Evolutionary conservation across 257 asterid genomes (phyloP), one percentile per base, ranked within the genome.

Genomic region (Plectranthus barbatus): DNA sequence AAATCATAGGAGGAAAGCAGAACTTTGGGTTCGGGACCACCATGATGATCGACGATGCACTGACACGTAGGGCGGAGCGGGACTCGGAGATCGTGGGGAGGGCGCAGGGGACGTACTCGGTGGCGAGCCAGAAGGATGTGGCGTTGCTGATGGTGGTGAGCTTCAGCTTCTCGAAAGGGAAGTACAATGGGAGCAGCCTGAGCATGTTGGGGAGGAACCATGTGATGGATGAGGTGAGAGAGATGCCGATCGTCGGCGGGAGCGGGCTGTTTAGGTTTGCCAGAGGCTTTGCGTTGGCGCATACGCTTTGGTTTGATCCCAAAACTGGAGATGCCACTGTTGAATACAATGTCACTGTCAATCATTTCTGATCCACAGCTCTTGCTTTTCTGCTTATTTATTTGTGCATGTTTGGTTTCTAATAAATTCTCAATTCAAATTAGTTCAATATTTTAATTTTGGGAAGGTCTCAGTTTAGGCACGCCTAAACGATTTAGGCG

Each of bases 221-320:
- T 18, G 81, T 75, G 46, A 0, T 56, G 17, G 84, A 79, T 26
- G 64, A 41, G 8, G 72, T 36, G n/a, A 76, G 84, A 20, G 84
- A 79, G 46, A 76, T 79, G 84, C 80, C 81, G 1, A 70, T 79
- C 6, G 77, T 79, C n/a, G 84, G 84, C 4, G 84, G 84, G 47
- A 69, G 69, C 7, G 81, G 84, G 6, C 1, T 58, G 49, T 79
- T 79, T 63, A 62, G 84, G 77, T 13, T 66, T n/a, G 78, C 72
- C 0, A 70, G 71, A n/a, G 82, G 84, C 0, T 79, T 62, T 49
- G 84, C 84, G 7, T 55, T 76, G 60, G 80, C 77, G 0, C 79
- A 70, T 19, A 66, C 84, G 0, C 44, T 66, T 14, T 56, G 71
- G 81, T 37, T 63, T 60, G 82, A 73, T 60, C 29, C 23, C 2